phyloP scores from a whole-genome alignment of 1,139 yeast genomes.

The Pichia sp. region DNA sequence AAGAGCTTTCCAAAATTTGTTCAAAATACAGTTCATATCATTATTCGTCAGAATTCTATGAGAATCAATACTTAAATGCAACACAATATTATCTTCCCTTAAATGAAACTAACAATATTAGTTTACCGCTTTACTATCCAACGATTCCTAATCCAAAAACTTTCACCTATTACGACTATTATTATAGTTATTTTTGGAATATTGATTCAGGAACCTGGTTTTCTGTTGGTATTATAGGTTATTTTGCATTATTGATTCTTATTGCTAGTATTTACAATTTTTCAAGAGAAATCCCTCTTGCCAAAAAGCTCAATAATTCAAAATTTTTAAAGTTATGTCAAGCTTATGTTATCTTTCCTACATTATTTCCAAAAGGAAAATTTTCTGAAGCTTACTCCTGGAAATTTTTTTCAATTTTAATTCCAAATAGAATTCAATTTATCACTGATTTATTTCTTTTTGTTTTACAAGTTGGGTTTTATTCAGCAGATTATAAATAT shows the following conservation, averaged over 20 bases:
- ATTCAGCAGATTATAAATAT: conserved; percentile 7
- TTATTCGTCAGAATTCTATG: conserved; percentile 1
- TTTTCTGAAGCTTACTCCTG: conserved; percentile 8
- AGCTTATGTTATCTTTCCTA: conserved; percentile 13
- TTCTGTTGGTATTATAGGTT: conserved; percentile 11
- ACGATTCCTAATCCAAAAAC: conserved; percentile 8
- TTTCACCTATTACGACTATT: background rate
- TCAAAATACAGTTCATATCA: conserved; percentile 1
- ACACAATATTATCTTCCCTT: conserved; percentile 8
- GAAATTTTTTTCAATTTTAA: conserved; percentile 8
- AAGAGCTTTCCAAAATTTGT: conserved; percentile 12
- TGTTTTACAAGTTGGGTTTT: conserved; percentile 15
- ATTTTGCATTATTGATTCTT: conserved; percentile 10
- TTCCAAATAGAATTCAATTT: conserved; percentile 18
- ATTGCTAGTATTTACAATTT: conserved; percentile 12
- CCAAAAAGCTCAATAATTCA: conserved; percentile 4
- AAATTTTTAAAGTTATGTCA: conserved; percentile 7
- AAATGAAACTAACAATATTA: conserved; percentile 3
- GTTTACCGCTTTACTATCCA: conserved; percentile 14
- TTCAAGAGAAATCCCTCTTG: conserved; percentile 4
- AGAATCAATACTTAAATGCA: conserved; percentile 10
- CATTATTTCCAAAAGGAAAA: conserved; percentile 15
- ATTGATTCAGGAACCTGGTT: conserved; percentile 17
- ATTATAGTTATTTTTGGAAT: conserved; percentile 6
- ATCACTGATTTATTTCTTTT: conserved; percentile 11